phyloP scores from a whole-genome alignment of 2,329 filamentous ascomycete species.

The Aureobasidium vineae region DNA sequence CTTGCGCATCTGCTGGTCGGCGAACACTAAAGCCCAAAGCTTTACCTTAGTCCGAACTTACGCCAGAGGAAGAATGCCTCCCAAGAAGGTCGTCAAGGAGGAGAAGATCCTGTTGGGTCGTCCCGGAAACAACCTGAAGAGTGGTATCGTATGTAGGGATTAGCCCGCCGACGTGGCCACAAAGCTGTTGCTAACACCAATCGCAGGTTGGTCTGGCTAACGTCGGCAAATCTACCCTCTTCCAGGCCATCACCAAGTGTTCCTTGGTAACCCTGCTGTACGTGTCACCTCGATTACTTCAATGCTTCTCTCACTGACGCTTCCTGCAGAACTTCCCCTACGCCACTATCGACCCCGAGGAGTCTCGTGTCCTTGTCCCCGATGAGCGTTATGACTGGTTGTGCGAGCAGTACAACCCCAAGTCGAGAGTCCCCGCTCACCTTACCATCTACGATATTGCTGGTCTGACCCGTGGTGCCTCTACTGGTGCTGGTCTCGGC shows the following conservation, averaged over 20 bases:
- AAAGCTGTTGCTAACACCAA: slow-evolving; percentile 15
- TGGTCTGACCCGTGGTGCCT: slow-evolving; percentile 91
- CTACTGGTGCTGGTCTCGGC: slow-evolving; percentile 93
- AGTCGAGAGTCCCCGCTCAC: slow-evolving; percentile 94
- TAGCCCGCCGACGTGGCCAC: slow-evolving; percentile 29
- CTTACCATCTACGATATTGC: slow-evolving; percentile 99
- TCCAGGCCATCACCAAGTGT: slow-evolving; percentile 99
- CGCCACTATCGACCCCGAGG: slow-evolving; percentile 98
- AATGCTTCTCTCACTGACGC: not conserved
- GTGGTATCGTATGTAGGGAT: slow-evolving; percentile 80
- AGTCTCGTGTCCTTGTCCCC: slow-evolving; percentile 94
- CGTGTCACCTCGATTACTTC: slow-evolving; percentile 41
- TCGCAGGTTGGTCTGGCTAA: slow-evolving; percentile 95
- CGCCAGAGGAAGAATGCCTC: slow-evolving; percentile 78
- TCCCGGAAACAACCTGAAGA: slow-evolving; percentile 97
- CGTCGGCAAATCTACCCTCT: slow-evolving; percentile 98
- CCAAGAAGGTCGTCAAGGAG: slow-evolving; percentile 88
- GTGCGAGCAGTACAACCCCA: slow-evolving; percentile 93
- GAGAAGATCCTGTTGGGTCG: slow-evolving; percentile 96
- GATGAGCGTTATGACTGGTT: slow-evolving; percentile 97
- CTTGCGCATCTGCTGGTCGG: slow-evolving; percentile 27
- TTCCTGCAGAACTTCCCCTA: slow-evolving; percentile 83
- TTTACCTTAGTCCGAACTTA: slow-evolving; percentile 44
- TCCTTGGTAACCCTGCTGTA: slow-evolving; percentile 95
- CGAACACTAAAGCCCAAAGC: slow-evolving; percentile 27